Evolutionary conservation across 202 grass and related monocot genomes (phyloP).

Genomic region (Elaeis oleifera): DNA sequence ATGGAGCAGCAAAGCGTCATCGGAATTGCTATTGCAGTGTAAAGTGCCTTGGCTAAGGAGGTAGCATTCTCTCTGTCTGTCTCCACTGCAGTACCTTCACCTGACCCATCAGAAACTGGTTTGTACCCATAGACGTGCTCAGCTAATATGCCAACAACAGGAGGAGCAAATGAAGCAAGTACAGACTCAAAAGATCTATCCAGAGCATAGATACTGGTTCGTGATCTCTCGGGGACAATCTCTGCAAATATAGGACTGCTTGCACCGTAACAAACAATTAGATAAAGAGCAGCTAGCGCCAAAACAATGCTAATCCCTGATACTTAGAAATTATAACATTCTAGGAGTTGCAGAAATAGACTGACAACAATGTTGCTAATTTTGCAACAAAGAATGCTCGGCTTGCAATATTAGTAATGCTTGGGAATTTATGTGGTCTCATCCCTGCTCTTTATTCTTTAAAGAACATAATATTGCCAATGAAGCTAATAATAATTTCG

Average conservation of each 20-base stretch:
- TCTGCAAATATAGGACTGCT: slow-evolving; percentile 71
- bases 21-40: slow-evolving; percentile 47
- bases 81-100: neutral
- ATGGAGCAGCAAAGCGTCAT: slow-evolving; percentile 57
- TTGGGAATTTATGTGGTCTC: no score
- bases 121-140: slow-evolving; percentile 62
- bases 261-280: neutral
- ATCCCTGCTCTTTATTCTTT: no score
- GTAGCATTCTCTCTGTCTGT: slow-evolving; percentile 50
- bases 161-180: slow-evolving; percentile 78
- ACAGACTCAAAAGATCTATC: slow-evolving; percentile 62
- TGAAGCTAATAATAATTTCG: no score
- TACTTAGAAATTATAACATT: no score
- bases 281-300: neutral
- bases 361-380: no score
- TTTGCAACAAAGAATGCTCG: no score
- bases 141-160: slow-evolving; percentile 61
- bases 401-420: no score
- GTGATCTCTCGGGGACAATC: slow-evolving; percentile 63
- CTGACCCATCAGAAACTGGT: slow-evolving; percentile 6
- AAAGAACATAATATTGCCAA: no score
- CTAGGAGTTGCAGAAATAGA: no score
- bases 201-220: slow-evolving; percentile 74
- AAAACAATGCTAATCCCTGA: neutral
- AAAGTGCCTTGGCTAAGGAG: slow-evolving; percentile 63